Conservation (phyloP, 192 early-diverging fungal species). For the Coemansia nantahalensis region DNA sequence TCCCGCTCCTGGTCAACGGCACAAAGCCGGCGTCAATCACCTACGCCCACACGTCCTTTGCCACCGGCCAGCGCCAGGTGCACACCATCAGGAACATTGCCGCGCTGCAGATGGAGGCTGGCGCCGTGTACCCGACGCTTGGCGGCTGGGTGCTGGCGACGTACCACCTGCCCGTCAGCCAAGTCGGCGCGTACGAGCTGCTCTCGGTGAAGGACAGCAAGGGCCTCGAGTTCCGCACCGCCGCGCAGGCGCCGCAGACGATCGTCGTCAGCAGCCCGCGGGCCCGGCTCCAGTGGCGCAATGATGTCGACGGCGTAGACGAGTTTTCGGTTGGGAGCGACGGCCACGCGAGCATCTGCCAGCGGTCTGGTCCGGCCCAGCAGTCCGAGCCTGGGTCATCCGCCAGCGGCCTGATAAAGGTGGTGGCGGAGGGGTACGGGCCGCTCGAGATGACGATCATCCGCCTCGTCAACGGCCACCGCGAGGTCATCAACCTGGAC, state of each 20-base stretch:
- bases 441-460: slow-evolving; percentile 45
- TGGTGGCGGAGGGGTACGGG: slow-evolving; percentile 40
- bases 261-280: slow-evolving; percentile 41
- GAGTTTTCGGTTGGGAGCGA: slow-evolving; percentile 34
- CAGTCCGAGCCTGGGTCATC: not conserved
- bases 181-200: slow-evolving; percentile 44
- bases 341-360: slow-evolving; percentile 49
- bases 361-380: slow-evolving; percentile 17
- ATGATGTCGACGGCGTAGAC: slow-evolving; percentile 3
- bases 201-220: slow-evolving; percentile 34
- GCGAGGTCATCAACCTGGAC: slow-evolving; percentile 43
- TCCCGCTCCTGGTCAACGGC: slow-evolving; percentile 50
- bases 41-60: slow-evolving; percentile 42
- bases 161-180: slow-evolving; percentile 32
- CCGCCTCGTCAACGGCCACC: slow-evolving; percentile 42
- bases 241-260: slow-evolving; percentile 29
- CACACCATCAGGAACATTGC: slow-evolving; percentile 23
- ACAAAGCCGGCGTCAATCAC: slow-evolving; percentile 39
- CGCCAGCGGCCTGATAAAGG: slow-evolving; percentile 27
- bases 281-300: slow-evolving; percentile 40
- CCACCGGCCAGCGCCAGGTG: slow-evolving; percentile 31
- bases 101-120: slow-evolving; percentile 23
- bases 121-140: slow-evolving; percentile 30
- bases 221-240: slow-evolving; percentile 45
- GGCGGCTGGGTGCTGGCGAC: slow-evolving; percentile 45